Base-by-base conservation (phyloP, 441 rosid species). In the Pelargonium citronellum region DNA sequence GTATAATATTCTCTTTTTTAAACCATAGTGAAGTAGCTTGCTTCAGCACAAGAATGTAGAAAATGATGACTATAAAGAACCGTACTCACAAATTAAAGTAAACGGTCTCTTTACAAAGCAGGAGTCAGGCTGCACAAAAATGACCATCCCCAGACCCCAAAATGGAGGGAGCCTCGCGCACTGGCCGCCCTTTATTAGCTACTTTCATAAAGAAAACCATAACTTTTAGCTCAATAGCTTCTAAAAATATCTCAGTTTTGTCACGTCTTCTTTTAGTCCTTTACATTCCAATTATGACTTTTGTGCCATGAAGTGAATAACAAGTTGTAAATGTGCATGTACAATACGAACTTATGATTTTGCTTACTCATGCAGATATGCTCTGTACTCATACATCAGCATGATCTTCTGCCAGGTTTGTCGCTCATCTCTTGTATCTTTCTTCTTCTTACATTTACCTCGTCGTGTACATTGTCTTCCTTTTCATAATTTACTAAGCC, bases 401-500 rank as follows among this genome's bases (percentile, higher is more conserved):
- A 89, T 88, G 84, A 87, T 91, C 77, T 69, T 81, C 67, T 83
- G 77, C 79, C 97, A 96, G 99, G 99, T 96, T 75, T 81, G 86
- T 80, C 60, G 15, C 61, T 72, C 37, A 13, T 39, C 39, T 55
- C 76, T 79, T 51, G 67, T 62, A 8, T 37, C 43, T 66, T 5
- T 60, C 64, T 10, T 64, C 7, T 47, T 44, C 41, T 7, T 67
- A 11, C 11, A 67, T 30, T 19, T 27, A 51, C 16, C 63, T 64
- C 34, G 16, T 41, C 64, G 73, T 49, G 64, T 47, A 16, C 12
- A 73, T 39, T 49, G 63, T 24, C 72, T 44, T 46, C 68, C 34
- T 2, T 60, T 9, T 58, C 34, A 5, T 58, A 27, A 17, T 58
- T 58, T 22, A 22, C 22, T 58, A 58, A 4, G 22, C 34, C 22